Conservation (phyloP, 371 early-diverging fungal genomes). For the Actinomucor elegans region DNA sequence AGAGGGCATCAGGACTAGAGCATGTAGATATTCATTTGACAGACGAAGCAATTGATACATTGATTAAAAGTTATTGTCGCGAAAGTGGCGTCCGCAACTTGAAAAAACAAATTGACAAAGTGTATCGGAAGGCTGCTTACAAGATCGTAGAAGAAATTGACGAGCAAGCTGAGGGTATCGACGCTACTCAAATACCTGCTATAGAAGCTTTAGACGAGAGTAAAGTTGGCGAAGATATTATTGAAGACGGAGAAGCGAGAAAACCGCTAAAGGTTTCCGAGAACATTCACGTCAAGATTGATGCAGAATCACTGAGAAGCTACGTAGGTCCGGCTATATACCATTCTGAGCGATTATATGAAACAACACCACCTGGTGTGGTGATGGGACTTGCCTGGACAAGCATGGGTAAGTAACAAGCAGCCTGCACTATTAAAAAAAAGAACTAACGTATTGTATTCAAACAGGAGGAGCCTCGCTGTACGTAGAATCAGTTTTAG, state of each 20-base stretch:
- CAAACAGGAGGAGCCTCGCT: slow-evolving; percentile 91
- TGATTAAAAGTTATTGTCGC: slow-evolving; percentile 92
- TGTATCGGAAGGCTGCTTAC: slow-evolving; percentile 95
- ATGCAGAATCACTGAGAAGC: slow-evolving; percentile 74
- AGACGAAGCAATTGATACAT: slow-evolving; percentile 74
- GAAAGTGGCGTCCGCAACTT: slow-evolving; percentile 97
- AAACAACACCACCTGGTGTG: slow-evolving; percentile 87
- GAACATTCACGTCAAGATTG: slow-evolving; percentile 60
- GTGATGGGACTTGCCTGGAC: slow-evolving; percentile 98
- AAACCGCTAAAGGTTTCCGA: slow-evolving; percentile 56
- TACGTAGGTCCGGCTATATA: slow-evolving; percentile 94
- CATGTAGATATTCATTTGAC: slow-evolving; percentile 70
- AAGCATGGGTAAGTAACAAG: slow-evolving; percentile 64
- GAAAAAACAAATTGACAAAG: slow-evolving; percentile 97
- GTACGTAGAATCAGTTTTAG: slow-evolving; percentile 95
- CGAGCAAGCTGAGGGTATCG: slow-evolving; percentile 35
- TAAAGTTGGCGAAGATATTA: no score
- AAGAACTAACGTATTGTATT: no score
- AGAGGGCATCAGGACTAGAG: slow-evolving; percentile 77
- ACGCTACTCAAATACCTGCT: neutral
- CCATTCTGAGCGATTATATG: slow-evolving; percentile 89
- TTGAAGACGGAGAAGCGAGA: slow-evolving; percentile 24
- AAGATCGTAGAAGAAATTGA: slow-evolving; percentile 71
- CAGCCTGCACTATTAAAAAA: neutral
- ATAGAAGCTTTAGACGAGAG: slow-evolving; percentile 6